These are phyloP conservation scores for Cercospora beticola DNA, from an alignment of 2,329 filamentous ascomycete genomes.

Conservation along the genomic window DNA sequence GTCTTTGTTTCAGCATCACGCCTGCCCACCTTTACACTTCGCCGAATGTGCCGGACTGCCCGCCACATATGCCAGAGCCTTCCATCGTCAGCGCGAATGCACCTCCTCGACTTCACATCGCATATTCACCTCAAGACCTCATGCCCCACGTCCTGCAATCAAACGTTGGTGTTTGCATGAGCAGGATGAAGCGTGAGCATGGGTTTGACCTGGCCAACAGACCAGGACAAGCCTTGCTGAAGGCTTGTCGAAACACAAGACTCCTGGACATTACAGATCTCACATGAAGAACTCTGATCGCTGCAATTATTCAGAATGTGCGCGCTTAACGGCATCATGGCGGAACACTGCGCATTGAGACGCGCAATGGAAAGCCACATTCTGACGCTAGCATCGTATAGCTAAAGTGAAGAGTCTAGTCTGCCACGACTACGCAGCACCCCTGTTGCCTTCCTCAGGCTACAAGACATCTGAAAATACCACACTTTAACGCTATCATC, in stretches of 20 bases:
- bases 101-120: neutral
- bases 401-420: neutral
- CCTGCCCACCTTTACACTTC: neutral
- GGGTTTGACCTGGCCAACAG: neutral
- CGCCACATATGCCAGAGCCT: neutral
- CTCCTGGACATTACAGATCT: neutral
- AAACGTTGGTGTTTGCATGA: neutral
- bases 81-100: neutral
- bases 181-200: neutral
- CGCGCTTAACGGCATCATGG: neutral
- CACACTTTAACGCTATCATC: neutral
- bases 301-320: neutral
- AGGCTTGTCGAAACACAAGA: neutral
- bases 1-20: neutral
- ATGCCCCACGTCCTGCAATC: neutral
- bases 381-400: neutral
- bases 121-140: neutral
- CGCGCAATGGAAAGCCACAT: neutral
- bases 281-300: neutral
- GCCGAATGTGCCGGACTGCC: neutral
- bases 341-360: neutral
- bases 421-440: neutral
- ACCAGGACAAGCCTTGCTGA: neutral
- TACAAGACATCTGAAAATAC: neutral
- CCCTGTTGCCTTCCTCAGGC: neutral